phyloP scores from a whole-genome alignment of 2,329 filamentous ascomycete species.

The Lithohypha guttulata region DNA sequence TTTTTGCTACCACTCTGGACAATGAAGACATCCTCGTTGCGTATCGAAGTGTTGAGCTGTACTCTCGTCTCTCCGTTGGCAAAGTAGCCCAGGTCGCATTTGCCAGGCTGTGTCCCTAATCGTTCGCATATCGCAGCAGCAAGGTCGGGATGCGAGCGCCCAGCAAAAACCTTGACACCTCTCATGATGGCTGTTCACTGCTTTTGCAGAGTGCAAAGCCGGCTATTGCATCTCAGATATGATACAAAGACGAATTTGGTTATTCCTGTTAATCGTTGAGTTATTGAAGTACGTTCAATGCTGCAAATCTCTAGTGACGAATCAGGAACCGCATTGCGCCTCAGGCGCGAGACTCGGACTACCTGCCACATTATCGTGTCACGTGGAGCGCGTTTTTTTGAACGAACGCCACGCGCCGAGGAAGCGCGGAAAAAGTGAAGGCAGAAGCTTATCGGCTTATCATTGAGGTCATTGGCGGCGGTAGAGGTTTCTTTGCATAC shows the following conservation, averaged over 20 bases:
- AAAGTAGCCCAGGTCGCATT: slow-evolving; percentile 55
- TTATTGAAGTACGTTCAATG: no score
- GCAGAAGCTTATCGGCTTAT: slow-evolving; percentile 2
- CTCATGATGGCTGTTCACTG: slow-evolving; percentile 41
- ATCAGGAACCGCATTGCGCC: no score
- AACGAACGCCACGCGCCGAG: no score
- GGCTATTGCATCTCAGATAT: neutral
- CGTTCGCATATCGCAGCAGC: slow-evolving; percentile 57
- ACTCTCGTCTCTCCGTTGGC: slow-evolving; percentile 61
- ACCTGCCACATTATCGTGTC: no score
- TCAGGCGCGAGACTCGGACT: no score
- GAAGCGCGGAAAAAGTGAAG: neutral
- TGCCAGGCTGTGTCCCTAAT: slow-evolving; percentile 49
- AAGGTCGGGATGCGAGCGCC: slow-evolving; percentile 53
- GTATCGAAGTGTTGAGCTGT: slow-evolving; percentile 59
- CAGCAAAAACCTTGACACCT: slow-evolving; percentile 57
- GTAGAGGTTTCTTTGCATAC: slow-evolving; percentile 14
- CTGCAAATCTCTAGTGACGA: no score
- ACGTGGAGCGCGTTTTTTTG: no score
- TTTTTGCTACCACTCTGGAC: slow-evolving; percentile 91
- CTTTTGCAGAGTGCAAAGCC: no score
- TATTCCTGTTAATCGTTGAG: no score
- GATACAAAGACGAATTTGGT: neutral
- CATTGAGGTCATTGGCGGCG: slow-evolving; percentile 4
- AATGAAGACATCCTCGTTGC: slow-evolving; percentile 98